Evolutionary conservation across 139 green algal species (phyloP), one percentile per base, ranked within the genome.

Genomic region (Marvania coccoides): DNA sequence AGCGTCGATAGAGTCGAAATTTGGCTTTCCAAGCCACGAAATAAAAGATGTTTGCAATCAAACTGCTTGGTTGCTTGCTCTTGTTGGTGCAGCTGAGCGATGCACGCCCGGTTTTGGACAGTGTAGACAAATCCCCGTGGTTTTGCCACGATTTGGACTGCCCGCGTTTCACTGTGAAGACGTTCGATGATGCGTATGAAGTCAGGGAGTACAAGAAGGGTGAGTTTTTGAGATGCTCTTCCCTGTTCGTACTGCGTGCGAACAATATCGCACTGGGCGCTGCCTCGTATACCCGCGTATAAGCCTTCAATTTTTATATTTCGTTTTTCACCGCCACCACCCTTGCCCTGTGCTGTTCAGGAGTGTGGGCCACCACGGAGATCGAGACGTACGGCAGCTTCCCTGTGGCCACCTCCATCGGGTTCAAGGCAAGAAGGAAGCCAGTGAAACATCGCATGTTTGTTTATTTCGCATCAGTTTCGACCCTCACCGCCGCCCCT

Each of bases 91-190:
- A n/a, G n/a, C n/a, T n/a, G n/a, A n/a, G n/a, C n/a, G n/a, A n/a
- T n/a, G n/a, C n/a, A n/a, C n/a, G n/a, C n/a, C n/a, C n/a, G n/a
- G n/a, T n/a, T n/a, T n/a, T n/a, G n/a, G n/a, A n/a, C n/a, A n/a
- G n/a, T n/a, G n/a, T n/a, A 51, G 42, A 47, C 45, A 28, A 9
- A 15, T 31, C 51, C 2, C 83, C 80, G 0, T 82, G 81, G 79
- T 93, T 92, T 42, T 93, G 85, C 66, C 87, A 92, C 35, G 72
- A 81, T 13, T 46, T 91, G 2, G 78, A 83, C 6, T 80, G 81
- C 45, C 85, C 87, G 0, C 34, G 51, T 2, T 93, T 72, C 45
- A 69, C 48, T 0, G 45, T 90, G 5, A 9, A 83, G 4, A 59
- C 80, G 6, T 76, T 19, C 6, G 73, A 39, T 4, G 58, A 74